Evolutionary conservation across 495 filamentous ascomycete genomes (phyloP), one percentile per base, ranked within the genome.

Genomic region (Pseudomonodictys pantanalensis): DNA sequence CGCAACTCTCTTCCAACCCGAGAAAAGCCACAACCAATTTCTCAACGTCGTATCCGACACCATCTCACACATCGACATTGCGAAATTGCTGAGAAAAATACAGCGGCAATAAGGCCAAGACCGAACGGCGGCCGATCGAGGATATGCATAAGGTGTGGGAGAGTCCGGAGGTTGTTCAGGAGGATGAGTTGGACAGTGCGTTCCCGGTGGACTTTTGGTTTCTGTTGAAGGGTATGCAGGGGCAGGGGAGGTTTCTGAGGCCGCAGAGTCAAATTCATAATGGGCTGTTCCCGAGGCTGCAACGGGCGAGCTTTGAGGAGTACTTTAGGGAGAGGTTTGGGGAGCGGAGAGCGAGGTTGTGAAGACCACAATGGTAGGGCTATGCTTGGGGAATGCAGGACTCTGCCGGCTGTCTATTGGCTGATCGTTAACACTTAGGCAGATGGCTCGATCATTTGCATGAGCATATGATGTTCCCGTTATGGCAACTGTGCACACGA

Each of bases 181-280:
- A 45, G 42, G 8, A 45, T 7, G n/a, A 18, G 42, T 17, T 18
- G 42, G 42, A 24, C 9, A 24, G 42, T 45, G 42, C 22, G 42
- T 45, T 45, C 17, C 42, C 42, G 42, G 42, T 45, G 42, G 42
- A 45, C 18, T 45, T 45, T 24, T 45, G 42, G 42, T 45, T 45
- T 17, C 17, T 45, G n/a, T 7, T 45, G 8, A 45, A 45, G 17
- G 42, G 42, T 18, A 45, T 17, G 15, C 42, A 45, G 42, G 42
- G 42, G 15, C 7, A 18, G 8, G 42, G 42, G 8, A 45, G 18
- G 17, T 45, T 45, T 24, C 7, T 17, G 17, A 45, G 42, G 42
- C 42, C 42, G 22, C 8, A 17, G 42, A 24, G 42, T 45, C 42
- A 45, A 17, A 45, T 45, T 18, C 42, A 45, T 24, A 45, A 45